Conservation (phyloP, 164 flowering plant genomes). For the Macadamia tetraphylla region DNA sequence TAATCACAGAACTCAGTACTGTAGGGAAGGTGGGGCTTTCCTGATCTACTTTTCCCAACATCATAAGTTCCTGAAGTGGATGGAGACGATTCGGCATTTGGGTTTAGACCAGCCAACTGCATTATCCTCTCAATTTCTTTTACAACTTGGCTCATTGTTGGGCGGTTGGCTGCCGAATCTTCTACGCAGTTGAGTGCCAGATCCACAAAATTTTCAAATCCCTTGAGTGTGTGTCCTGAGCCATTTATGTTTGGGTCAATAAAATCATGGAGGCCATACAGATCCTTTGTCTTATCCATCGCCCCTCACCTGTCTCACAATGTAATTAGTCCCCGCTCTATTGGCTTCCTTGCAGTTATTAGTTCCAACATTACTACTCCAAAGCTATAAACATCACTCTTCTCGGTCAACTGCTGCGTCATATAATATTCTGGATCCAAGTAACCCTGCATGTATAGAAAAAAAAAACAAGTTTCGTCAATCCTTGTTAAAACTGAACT, state of each 20-base stretch:
- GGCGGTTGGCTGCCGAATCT: conserved; percentile 43
- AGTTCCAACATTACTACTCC: conserved; percentile 59
- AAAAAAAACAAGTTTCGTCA: neutral
- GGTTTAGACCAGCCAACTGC: conserved; percentile 33
- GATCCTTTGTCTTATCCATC: conserved; percentile 32
- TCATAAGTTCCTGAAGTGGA: conserved; percentile 36
- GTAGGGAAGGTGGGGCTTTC: conserved; percentile 31
- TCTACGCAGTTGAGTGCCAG: conserved; percentile 48
- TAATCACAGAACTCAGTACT: conserved; percentile 27
- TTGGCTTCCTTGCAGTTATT: conserved; percentile 45
- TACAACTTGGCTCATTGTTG: conserved; percentile 55
- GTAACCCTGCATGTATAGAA: conserved; percentile 41
- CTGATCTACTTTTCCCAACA: conserved; percentile 2
- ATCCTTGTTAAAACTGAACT: too few relatives aligned
- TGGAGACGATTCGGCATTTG: conserved; percentile 35
- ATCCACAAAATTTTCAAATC: conserved; percentile 42
- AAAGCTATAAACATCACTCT: conserved; percentile 70
- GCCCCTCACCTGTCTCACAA: conserved; percentile 41
- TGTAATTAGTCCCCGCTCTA: conserved; percentile 39
- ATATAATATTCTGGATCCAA: conserved; percentile 75
- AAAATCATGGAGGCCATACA: conserved; percentile 31
- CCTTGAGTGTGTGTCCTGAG: conserved; percentile 21
- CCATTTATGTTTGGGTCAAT: conserved; percentile 37
- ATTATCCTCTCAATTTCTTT: conserved; percentile 59
- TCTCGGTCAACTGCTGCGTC: conserved; percentile 57